Evolutionary conservation across 495 filamentous ascomycete species (phyloP).

Genomic region (Extremus antarcticus): DNA sequence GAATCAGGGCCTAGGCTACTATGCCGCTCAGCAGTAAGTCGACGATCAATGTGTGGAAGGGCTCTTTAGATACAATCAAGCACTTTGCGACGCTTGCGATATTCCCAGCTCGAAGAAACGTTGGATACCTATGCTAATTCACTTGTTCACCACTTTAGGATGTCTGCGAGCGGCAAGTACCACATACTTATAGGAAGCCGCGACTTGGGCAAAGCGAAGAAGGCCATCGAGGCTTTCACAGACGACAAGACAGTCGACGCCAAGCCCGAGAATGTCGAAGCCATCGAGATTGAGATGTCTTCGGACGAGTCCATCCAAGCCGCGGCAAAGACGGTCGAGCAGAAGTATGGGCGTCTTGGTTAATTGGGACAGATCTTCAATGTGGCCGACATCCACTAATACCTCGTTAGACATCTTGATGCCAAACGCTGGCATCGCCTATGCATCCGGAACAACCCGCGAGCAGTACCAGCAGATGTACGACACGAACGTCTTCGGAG

Average conservation of each 20-base stretch:
- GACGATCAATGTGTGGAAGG: too few species aligned
- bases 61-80: too few species aligned
- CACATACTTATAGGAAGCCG: slow-evolving; percentile 17
- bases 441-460: slow-evolving; percentile 31
- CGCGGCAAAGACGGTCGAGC: slow-evolving; percentile 9
- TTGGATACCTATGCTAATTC: too few species aligned
- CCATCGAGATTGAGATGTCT: slow-evolving; percentile 2
- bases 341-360: slow-evolving; percentile 18
- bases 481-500: slow-evolving; percentile 33
- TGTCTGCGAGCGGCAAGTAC: slow-evolving; percentile 9
- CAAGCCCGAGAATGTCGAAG: slow-evolving; percentile 9
- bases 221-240: slow-evolving; percentile 8
- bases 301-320: slow-evolving; percentile 6
- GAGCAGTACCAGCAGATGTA: slow-evolving; percentile 25
- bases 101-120: too few species aligned
- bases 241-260: slow-evolving; percentile 4
- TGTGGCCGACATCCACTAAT: slow-evolving; percentile 27
- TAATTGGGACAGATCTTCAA: slow-evolving; percentile 3
- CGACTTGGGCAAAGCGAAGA: slow-evolving; percentile 7
- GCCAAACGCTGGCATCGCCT: slow-evolving; percentile 28
- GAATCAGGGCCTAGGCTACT: slow-evolving; percentile 23
- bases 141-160: too few species aligned
- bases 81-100: too few species aligned
- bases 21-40: slow-evolving; percentile 13
- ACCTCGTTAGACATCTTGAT: not conserved